Base-by-base conservation (phyloP, 2,329 filamentous ascomycete genomes). In the Cladosporium colombiae region DNA sequence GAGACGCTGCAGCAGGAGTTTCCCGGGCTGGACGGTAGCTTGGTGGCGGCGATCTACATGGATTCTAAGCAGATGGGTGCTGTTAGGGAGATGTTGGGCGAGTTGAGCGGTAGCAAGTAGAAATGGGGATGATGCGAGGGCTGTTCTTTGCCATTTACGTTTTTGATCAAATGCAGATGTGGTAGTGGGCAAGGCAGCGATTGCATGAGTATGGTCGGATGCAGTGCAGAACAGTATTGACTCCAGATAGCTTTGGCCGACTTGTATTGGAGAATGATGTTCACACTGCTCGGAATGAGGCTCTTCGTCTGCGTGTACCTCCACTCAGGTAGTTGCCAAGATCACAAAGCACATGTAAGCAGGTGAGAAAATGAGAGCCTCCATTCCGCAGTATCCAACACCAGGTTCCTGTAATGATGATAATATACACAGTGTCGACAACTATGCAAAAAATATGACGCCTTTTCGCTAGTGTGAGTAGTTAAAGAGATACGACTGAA, bases 21-120 rank as follows among this genome's bases (percentile, higher is more conserved):
- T 62, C 80, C 80, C 0, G 73, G 70, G n/a, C 70, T 81, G n/a
- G 80, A 82, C 70, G 76, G 77, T 2, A 78, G 75, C 65, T 67
- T 82, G 70, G 79, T 82, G 67, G 80, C 80, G 13, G 80, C 80
- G n/a, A 75, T 82, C 52, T 82, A 81, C 67, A 74, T 75, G 7
- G 80, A 82, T 68, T 76, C 74, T 29, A 75, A 79, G 71, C 76
- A 73, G 67, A 64, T 81, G 68, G 75, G 75, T 23, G 79, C 76
- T n/a, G 79, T 79, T 65, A 75, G 79, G 68, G 80, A 82, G 73
- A 80, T 80, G 78, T 70, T 82, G 66, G 72, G 75, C 50, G 80
- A 80, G 70, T 68, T 82, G 70, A 70, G 68, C 57, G 59, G 69
- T 10, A 40, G 29, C n/a, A 49, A 58, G 58, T 65, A 58, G 60